Evolutionary conservation across 441 rosid genomes (phyloP).

Genomic region (Capsella rubella): DNA sequence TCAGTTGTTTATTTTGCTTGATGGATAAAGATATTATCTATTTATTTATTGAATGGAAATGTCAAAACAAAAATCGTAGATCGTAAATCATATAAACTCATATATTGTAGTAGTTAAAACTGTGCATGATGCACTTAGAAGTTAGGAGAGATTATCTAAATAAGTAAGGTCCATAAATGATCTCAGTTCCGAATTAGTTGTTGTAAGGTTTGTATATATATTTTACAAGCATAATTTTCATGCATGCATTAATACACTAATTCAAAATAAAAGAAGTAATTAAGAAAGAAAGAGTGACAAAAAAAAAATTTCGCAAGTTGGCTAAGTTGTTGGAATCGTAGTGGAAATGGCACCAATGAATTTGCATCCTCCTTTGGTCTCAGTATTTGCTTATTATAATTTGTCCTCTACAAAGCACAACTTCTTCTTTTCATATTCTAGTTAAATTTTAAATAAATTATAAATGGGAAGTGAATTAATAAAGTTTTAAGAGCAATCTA

Average conservation of each 20-base stretch:
- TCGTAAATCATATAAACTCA: too few relatives aligned
- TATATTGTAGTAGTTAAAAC: too few relatives aligned
- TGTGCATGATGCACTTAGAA: too few relatives aligned
- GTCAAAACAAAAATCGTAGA: too few relatives aligned
- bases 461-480: background rate
- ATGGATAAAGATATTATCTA: background rate
- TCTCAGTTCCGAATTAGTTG: too few relatives aligned
- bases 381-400: constrained; percentile 8
- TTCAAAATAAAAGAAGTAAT: background rate
- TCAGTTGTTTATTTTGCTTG: background rate
- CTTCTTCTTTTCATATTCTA: background rate
- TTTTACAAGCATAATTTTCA: background rate
- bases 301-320: constrained; percentile 11
- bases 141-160: too few relatives aligned
- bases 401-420: background rate
- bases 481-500: too few relatives aligned
- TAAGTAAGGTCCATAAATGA: too few relatives aligned
- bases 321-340: constrained; percentile 23
- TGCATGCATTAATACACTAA: constrained; percentile 2
- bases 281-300: constrained; percentile 21
- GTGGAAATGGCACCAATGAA: constrained; percentile 35
- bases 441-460: background rate
- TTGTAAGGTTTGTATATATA: too few relatives aligned
- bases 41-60: background rate
- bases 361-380: constrained; percentile 1